These are phyloP conservation scores for Dittrichia graveolens DNA, from an alignment of 129 eudicot genomes.

Conservation along the genomic window DNA sequence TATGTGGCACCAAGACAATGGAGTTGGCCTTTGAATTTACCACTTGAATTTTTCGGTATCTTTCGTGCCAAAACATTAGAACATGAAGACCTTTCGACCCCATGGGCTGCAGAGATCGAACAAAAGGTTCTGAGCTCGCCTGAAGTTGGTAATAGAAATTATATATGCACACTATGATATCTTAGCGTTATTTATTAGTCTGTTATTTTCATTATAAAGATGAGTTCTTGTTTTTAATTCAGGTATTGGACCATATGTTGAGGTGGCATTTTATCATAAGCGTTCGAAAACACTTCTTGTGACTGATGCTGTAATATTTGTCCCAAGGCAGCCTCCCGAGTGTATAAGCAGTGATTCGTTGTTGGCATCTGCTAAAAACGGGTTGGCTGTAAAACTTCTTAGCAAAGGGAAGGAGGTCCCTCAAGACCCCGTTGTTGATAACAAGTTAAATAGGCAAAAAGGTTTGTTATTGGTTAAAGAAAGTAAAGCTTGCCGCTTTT, in stretches of 20 bases:
- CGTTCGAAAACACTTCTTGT: slow-evolving; percentile 80
- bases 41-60: slow-evolving; percentile 91
- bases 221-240: slow-evolving; percentile 14
- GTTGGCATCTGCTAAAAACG: slow-evolving; percentile 87
- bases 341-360: slow-evolving; percentile 84
- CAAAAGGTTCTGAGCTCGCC: slow-evolving; percentile 93
- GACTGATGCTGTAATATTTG: slow-evolving; percentile 92
- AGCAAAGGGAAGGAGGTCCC: slow-evolving; percentile 88
- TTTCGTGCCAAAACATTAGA: slow-evolving; percentile 80
- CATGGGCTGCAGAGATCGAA: slow-evolving; percentile 91
- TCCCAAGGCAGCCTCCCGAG: slow-evolving; percentile 86
- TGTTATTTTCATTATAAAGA: background rate
- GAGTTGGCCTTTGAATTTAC: slow-evolving; percentile 99
- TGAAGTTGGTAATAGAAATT: slow-evolving; percentile 78
- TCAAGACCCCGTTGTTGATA: slow-evolving; percentile 84
- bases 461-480: slow-evolving; percentile 44
- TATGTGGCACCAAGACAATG: slow-evolving; percentile 99
- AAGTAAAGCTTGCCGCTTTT: slow-evolving; percentile 6
- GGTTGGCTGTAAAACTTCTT: slow-evolving; percentile 89
- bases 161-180: slow-evolving; percentile 12
- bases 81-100: slow-evolving; percentile 75
- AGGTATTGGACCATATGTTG: slow-evolving; percentile 99
- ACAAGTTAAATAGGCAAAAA: slow-evolving; percentile 70
- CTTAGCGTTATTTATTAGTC: background rate
- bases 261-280: slow-evolving; percentile 97